Evolutionary conservation across 1,284 basidiomycete species (phyloP).

Genomic region (Thecaphora thlaspeos): DNA sequence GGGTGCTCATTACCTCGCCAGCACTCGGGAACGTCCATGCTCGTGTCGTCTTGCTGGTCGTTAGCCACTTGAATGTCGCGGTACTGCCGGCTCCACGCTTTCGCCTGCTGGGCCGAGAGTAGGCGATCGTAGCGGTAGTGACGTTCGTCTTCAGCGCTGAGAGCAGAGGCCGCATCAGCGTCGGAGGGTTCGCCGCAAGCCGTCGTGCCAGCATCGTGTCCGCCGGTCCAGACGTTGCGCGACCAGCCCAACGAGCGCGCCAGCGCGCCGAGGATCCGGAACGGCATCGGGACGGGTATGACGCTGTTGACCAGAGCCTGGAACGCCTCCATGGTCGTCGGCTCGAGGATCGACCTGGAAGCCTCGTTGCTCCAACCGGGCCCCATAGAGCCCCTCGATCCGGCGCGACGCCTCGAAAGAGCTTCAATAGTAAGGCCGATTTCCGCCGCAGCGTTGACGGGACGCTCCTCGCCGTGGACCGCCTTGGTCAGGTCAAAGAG

Average conservation of each 20-base stretch:
- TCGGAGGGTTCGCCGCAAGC: too few species aligned
- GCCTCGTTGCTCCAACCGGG: too few species aligned
- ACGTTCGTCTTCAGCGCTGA: conserved; percentile 10
- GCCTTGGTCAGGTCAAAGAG: not conserved
- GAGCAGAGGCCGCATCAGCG: too few species aligned
- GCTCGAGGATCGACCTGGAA: conserved; percentile 15
- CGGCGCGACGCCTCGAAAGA: conserved; percentile 14
- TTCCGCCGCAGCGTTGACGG: not conserved
- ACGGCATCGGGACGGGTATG: conserved; percentile 37
- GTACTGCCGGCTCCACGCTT: conserved; percentile 33
- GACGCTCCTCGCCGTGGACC: not conserved
- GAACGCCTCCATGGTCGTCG: conserved; percentile 31
- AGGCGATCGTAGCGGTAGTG: conserved; percentile 28
- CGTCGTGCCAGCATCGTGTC: too few species aligned
- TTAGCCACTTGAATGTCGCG: conserved; percentile 32
- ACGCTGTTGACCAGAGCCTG: conserved; percentile 35
- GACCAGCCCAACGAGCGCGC: conserved; percentile 18
- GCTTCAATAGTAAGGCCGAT: conserved; percentile 27
- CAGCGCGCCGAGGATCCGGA: conserved; percentile 25
- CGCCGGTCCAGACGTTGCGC: conserved; percentile 7
- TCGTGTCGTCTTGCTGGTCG: conserved; percentile 29
- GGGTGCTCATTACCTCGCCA: conserved; percentile 38
- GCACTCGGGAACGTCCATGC: conserved; percentile 24
- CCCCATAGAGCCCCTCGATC: conserved; percentile 2
- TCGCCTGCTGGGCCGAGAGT: conserved; percentile 35